Base-by-base conservation (phyloP, 805 yeast genomes). In the Candida ipomoeae region DNA sequence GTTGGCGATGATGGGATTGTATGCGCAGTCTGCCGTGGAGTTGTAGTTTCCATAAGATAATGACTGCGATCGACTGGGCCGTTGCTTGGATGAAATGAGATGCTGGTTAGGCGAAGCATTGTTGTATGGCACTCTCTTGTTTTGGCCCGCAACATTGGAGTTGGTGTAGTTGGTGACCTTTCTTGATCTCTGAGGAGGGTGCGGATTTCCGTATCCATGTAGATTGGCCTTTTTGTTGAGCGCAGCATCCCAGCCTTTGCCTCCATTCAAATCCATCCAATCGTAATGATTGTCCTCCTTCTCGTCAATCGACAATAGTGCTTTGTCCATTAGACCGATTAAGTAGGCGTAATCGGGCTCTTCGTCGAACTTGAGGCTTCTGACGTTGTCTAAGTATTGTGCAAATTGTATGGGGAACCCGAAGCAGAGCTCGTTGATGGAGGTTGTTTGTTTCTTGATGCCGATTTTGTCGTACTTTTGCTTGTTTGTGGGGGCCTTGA, bases 391-490 rank as follows among this genome's bases (percentile, higher is more conserved):
- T 68, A 94, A 77, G 70, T 94, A 94, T 67, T 89, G 89, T 51
- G 94, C 96, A 71, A 94, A 89, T 65, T 92, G 97, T 48, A 84
- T 82, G 40, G 99, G 99, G 62, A 84, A 82, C 7, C 96, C 96
- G 57, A 83, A 85, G 61, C 97, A 87, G 53, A 94, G 76, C 58
- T 89, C 97, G 59, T 79, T 80, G 54, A 91, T 86, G 44, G 87
- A 84, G 1, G 99, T 92, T 2, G 89, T 79, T 71, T 91, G 89
- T 68, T 94, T 94, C 74, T 90, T 92, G 66, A 91, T 95, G 53
- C 99, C 98, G 67, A 94, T 94, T 67, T 90, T 91, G 68, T 94
- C 98, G 70, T 94, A 94, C 72, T 94, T 94, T 62, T 89, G 97
- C 71, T 94, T 92, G 76, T 94, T 94, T 38, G 96, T 91, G 57